Conservation (phyloP, 75 land plant species). For the Selaginella moellendorffii region DNA sequence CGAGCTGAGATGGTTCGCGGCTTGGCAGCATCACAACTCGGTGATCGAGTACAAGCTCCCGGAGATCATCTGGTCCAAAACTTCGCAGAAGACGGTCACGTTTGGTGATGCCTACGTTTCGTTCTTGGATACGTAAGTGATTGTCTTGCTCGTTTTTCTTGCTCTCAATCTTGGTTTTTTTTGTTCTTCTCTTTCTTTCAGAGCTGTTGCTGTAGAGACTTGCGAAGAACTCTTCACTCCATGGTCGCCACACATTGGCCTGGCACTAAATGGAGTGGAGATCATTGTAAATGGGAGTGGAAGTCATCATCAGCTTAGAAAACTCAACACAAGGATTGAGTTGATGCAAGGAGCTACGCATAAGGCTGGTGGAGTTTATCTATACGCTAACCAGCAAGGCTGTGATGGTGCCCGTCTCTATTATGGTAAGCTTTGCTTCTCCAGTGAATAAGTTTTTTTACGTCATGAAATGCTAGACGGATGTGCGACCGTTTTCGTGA, state of each 20-base stretch:
- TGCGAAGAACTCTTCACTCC: slow-evolving; percentile 97
- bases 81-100: slow-evolving; percentile 52
- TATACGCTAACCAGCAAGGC: slow-evolving; percentile 94
- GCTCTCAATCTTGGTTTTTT: not conserved
- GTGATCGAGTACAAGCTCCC: slow-evolving; percentile 69
- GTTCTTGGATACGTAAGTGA: slow-evolving; percentile 67
- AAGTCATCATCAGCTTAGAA: slow-evolving; percentile 94
- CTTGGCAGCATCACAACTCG: slow-evolving; percentile 72
- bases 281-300: slow-evolving; percentile 96
- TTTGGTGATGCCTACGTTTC: slow-evolving; percentile 89
- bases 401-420: slow-evolving; percentile 99
- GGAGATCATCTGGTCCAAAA: slow-evolving; percentile 34
- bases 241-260: slow-evolving; percentile 69
- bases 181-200: slow-evolving; percentile 15
- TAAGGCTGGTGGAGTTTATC: slow-evolving; percentile 81
- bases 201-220: slow-evolving; percentile 85
- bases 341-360: slow-evolving; percentile 65
- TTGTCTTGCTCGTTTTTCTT: too few relatives aligned
- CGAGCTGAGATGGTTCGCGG: slow-evolving; percentile 87
- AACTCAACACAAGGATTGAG: slow-evolving; percentile 75
- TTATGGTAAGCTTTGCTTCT: slow-evolving; percentile 39
- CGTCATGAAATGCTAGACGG: slow-evolving; percentile 42
- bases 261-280: slow-evolving; percentile 90
- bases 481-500: slow-evolving; percentile 69
- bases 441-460: not conserved